Percentiles rank a stretch among this genome's conserved stretches.
phyloP scores from a whole-genome alignment of 306 rosid genomes.

The Argentina anserina region DNA sequence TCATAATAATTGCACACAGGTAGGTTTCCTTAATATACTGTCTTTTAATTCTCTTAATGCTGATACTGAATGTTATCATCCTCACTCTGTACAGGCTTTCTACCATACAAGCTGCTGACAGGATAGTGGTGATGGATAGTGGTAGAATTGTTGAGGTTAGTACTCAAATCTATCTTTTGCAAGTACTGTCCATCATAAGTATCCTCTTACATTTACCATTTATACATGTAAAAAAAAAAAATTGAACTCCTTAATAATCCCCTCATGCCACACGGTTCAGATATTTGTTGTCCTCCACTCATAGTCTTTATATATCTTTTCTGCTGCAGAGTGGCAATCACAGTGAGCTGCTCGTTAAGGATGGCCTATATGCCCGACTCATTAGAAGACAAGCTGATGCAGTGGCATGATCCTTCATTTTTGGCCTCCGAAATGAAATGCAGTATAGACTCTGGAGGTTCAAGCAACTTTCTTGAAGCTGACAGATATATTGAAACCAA shows the following conservation, averaged over 20 bases:
- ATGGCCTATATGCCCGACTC: constrained; percentile 77
- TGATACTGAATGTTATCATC: constrained; percentile 15
- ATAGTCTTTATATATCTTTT: constrained; percentile 7
- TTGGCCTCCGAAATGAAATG: constrained; percentile 10
- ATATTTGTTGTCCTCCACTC: neutral
- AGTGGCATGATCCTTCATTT: constrained; percentile 42
- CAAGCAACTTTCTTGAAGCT: constrained; percentile 33
- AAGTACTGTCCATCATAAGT: constrained; percentile 6
- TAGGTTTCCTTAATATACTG: constrained; percentile 23
- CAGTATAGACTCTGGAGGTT: constrained; percentile 15
- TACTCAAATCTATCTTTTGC: neutral
- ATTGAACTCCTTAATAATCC: neutral
- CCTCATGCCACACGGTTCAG: neutral
- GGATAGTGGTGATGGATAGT: constrained; percentile 85
- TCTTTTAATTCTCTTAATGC: neutral
- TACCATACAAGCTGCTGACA: constrained; percentile 91
- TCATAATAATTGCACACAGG: constrained; percentile 93
- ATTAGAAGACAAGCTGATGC: constrained; percentile 80
- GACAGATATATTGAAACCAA: constrained; percentile 26
- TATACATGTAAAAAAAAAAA: neutral
- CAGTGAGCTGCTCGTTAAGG: constrained; percentile 66
- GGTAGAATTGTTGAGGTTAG: constrained; percentile 87
- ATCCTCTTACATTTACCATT: neutral
- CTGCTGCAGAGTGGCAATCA: constrained; percentile 65
- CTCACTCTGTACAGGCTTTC: constrained; percentile 65